Percentiles rank a stretch among this genome's conserved stretches.
These are phyloP conservation scores for Leccinum longicurvipes DNA, from an alignment of 768 basidiomycete species.

Conservation along the genomic window DNA sequence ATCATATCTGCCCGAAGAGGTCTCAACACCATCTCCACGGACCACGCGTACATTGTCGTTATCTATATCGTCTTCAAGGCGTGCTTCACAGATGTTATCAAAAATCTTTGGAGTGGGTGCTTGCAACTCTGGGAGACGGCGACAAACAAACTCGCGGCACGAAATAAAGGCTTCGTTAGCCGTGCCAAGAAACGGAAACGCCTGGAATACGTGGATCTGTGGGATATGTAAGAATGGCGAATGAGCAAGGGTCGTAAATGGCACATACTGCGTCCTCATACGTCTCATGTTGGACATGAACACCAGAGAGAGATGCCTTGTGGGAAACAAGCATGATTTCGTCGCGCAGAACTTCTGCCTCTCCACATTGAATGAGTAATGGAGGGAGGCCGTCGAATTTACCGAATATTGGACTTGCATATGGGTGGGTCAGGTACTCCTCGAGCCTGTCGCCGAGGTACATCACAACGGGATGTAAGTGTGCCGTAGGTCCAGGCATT, in stretches of 20 bases:
- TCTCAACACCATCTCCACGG: conserved; percentile 68
- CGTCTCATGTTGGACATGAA: conserved; percentile 81
- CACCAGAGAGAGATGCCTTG: conserved; percentile 86
- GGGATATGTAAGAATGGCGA: background rate
- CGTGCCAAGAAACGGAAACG: conserved; percentile 73
- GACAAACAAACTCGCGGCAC: conserved; percentile 65
- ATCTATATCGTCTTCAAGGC: conserved; percentile 67
- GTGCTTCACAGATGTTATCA: conserved; percentile 51
- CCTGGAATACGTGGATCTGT: conserved; percentile 89
- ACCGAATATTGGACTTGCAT: conserved; percentile 93
- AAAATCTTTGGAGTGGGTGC: conserved; percentile 50
- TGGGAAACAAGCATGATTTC: conserved; percentile 90
- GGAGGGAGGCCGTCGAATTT: conserved; percentile 85
- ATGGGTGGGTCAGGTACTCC: conserved; percentile 90
- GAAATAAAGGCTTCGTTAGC: conserved; percentile 66
- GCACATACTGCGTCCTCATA: conserved; percentile 86
- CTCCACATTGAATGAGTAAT: conserved; percentile 86
- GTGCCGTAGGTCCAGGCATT: conserved; percentile 66
- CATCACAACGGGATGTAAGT: conserved; percentile 90
- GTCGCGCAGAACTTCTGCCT: conserved; percentile 93
- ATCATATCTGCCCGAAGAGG: conserved; percentile 37
- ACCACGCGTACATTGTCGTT: conserved; percentile 66
- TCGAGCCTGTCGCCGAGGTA: conserved; percentile 83
- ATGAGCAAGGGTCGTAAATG: background rate
- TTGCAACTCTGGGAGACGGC: conserved; percentile 53